phyloP scores from a whole-genome alignment of 2,329 filamentous ascomycete genomes.

The Fusarium haematococcum region DNA sequence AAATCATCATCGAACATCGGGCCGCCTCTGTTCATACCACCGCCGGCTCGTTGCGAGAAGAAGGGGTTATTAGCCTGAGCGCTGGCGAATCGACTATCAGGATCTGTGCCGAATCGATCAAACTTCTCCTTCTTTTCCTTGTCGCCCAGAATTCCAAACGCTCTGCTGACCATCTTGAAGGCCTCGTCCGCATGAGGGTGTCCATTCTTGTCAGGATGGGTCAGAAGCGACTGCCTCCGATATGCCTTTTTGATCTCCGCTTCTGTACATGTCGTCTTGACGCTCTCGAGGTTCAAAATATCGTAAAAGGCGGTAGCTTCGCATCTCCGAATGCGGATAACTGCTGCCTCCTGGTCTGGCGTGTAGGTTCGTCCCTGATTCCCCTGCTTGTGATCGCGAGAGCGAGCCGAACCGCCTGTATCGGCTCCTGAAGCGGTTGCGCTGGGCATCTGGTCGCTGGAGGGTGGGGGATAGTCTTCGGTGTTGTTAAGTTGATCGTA shows the following conservation, averaged over 20 bases:
- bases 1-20: slow-evolving; percentile 90
- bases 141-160: slow-evolving; percentile 93
- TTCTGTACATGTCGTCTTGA: slow-evolving; percentile 76
- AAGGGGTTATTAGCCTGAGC: slow-evolving; percentile 73
- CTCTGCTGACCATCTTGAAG: slow-evolving; percentile 96
- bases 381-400: slow-evolving; percentile 79
- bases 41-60: slow-evolving; percentile 63
- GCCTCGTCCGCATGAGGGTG: slow-evolving; percentile 96
- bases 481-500: slow-evolving; percentile 13
- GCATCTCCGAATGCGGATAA: slow-evolving; percentile 89
- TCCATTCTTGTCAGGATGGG: slow-evolving; percentile 98
- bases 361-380: slow-evolving; percentile 84
- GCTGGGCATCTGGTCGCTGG: slow-evolving; percentile 51
- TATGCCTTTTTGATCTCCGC: slow-evolving; percentile 97
- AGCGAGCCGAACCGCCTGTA: slow-evolving; percentile 59
- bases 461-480: neutral
- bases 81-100: slow-evolving; percentile 85
- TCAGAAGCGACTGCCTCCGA: slow-evolving; percentile 91
- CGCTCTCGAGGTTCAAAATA: slow-evolving; percentile 80
- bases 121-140: slow-evolving; percentile 87
- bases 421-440: slow-evolving; percentile 68
- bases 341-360: slow-evolving; percentile 89
- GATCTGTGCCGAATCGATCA: slow-evolving; percentile 91
- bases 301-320: slow-evolving; percentile 92
- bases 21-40: slow-evolving; percentile 62